Evolutionary conservation across 306 rosid species (phyloP), one percentile per base, ranked within the genome.

Genomic region (Acacia acuminata): DNA sequence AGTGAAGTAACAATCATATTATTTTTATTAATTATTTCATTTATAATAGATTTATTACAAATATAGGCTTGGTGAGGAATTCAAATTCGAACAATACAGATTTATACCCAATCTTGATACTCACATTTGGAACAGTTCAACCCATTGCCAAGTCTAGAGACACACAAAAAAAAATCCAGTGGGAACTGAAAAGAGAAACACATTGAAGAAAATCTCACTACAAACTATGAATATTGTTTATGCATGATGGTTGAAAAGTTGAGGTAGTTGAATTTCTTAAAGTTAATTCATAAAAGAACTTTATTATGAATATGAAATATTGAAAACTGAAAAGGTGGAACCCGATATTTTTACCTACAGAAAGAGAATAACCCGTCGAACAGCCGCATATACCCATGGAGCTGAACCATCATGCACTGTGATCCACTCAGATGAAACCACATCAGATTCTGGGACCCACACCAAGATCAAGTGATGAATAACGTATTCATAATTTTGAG

Each of bases 371-470:
- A 64, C 4, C n/a, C 42, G 20, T 72, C 76, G 76, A 72, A 8
- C 40, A 13, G 76, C 61, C 76, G 76, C 76, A 72, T 72, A 15
- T 25, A 15, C 60, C 61, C 17, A 12, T 17, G 27, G 55, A 16
- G 61, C 15, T 4, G n/a, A 3, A 24, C 22, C 22, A 16, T 44
- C 76, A 24, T 30, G 76, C 25, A 27, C 60, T 13, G 45, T 10
- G 66, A 22, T 76, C 71, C 79, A 42, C 51, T 76, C 42, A 76
- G 56, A 60, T 4, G 24, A 42, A 13, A 12, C 71, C 56, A 76
- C 71, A n/a, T 75, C 50, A 36, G 67, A 3, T 12, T 22, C 2
- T 55, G 47, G 47, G 50, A n/a, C 48, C 78, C 75, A 70, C 75
- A 76, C 10, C 40, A 76, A 40, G 16, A 76, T 60, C 9, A 8